Conservation (phyloP, 495 filamentous ascomycete species). For the Durotheca rogersii region DNA sequence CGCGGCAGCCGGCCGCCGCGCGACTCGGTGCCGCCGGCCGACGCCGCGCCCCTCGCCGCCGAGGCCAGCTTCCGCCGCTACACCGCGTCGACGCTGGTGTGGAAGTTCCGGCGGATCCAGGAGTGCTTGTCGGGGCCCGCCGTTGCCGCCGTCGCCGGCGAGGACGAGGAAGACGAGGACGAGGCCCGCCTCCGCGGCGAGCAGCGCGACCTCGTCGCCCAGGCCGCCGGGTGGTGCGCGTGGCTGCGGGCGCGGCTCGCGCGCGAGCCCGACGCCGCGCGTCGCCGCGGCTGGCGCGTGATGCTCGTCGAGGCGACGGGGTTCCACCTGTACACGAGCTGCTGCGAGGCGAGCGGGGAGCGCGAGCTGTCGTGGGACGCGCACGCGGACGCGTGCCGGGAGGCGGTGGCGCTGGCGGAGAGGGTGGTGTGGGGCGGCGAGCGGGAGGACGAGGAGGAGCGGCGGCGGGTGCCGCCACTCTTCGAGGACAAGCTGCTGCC, state of each 20-base stretch:
- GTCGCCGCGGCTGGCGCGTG: constrained; percentile 7
- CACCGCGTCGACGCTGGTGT: constrained; percentile 14
- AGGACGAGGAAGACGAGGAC: constrained; percentile 7
- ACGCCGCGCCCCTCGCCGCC: background rate
- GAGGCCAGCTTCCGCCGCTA: constrained; percentile 10
- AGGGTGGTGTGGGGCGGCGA: too few species aligned
- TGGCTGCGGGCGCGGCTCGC: constrained; percentile 3
- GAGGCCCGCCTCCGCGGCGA: too few species aligned
- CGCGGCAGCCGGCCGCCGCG: background rate
- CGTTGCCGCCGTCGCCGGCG: background rate
- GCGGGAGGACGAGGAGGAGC: too few species aligned
- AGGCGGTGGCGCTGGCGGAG: constrained; percentile 6
- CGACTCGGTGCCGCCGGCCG: background rate
- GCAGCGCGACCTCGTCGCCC: constrained; percentile 1
- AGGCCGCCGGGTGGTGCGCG: constrained; percentile 6
- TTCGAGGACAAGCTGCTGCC: constrained; percentile 21
- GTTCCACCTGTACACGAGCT: constrained; percentile 4
- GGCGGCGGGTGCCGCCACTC: constrained; percentile 3
- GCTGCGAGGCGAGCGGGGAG: background rate
- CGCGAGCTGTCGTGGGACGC: constrained; percentile 13
- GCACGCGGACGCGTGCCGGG: constrained; percentile 3
- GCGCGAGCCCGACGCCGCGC: constrained; percentile 2
- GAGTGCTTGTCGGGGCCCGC: background rate
- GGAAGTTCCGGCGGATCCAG: constrained; percentile 10
- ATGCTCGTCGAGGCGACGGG: constrained; percentile 17